These are phyloP conservation scores for Eremomyces bilateralis DNA, from an alignment of 495 filamentous ascomycete species.

Conservation along the genomic window DNA sequence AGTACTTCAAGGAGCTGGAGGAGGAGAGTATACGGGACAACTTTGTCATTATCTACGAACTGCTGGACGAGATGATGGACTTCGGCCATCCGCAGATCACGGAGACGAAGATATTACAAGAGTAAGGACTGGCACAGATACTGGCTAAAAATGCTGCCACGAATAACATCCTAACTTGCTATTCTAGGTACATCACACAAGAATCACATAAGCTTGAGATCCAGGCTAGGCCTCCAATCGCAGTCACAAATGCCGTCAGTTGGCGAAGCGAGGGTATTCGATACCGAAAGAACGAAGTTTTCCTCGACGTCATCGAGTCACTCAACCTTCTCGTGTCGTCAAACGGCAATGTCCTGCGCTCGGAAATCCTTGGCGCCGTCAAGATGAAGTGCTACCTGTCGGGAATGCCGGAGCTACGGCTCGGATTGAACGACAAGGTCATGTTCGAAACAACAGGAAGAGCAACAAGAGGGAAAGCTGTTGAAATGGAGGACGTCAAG, in stretches of 20 bases:
- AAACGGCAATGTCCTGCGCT: conserved; percentile 87
- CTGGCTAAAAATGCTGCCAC: background rate
- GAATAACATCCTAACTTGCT: conserved; percentile 6
- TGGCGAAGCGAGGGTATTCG: conserved; percentile 97
- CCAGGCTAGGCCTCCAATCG: conserved; percentile 97
- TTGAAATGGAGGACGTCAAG: conserved; percentile 99
- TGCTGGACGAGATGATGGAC: conserved; percentile 99
- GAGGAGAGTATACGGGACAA: conserved; percentile 99
- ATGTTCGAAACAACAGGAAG: conserved; percentile 99
- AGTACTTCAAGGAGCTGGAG: conserved; percentile 99
- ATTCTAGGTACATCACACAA: conserved; percentile 76
- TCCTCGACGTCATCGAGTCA: conserved; percentile 92
- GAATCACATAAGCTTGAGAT: conserved; percentile 97
- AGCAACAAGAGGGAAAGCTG: conserved; percentile 84
- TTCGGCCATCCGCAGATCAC: conserved; percentile 99
- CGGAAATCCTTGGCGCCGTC: conserved; percentile 89
- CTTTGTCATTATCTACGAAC: conserved; percentile 97
- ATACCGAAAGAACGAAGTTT: conserved; percentile 98
- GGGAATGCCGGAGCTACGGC: conserved; percentile 90
- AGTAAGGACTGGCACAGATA: no score
- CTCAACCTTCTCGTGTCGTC: conserved; percentile 90
- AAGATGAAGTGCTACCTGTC: conserved; percentile 99
- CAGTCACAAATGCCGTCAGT: conserved; percentile 93
- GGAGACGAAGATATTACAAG: conserved; percentile 95
- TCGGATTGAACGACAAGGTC: conserved; percentile 95